These are phyloP conservation scores for Pichia terricola DNA, from an alignment of 1,139 yeast species.

Conservation along the genomic window DNA sequence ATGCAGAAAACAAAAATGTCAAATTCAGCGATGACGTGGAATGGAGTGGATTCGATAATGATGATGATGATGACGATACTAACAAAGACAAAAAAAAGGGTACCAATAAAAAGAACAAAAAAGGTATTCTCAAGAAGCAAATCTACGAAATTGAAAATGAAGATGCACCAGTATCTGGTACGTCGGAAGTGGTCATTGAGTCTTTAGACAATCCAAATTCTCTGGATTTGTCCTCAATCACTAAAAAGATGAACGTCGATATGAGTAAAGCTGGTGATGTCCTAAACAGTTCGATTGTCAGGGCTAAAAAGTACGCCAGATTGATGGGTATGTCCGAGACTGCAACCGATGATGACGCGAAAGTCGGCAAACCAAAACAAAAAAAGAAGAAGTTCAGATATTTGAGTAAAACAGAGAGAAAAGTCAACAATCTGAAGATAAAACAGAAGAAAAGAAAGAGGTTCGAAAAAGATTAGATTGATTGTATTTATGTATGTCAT, in stretches of 20 bases:
- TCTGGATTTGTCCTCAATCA: slow-evolving; percentile 24
- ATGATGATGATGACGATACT: slow-evolving; percentile 15
- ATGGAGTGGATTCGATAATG: slow-evolving; percentile 13
- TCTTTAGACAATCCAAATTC: slow-evolving; percentile 38
- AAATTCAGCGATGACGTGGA: slow-evolving; percentile 2
- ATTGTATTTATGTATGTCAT: too few species aligned
- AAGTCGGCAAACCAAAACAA: slow-evolving; percentile 17
- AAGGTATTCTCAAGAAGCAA: slow-evolving; percentile 37
- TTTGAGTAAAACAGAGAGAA: slow-evolving; percentile 69
- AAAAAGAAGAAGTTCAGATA: slow-evolving; percentile 82
- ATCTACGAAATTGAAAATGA: slow-evolving; percentile 38
- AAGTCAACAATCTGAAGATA: slow-evolving; percentile 55
- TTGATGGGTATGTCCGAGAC: slow-evolving; percentile 35
- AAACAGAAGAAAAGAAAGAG: slow-evolving; percentile 14
- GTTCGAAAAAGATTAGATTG: too few species aligned
- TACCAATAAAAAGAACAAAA: slow-evolving; percentile 8
- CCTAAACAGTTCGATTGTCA: slow-evolving; percentile 51
- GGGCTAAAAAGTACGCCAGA: slow-evolving; percentile 68
- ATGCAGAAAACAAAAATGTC: background rate
- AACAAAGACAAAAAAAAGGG: slow-evolving; percentile 1
- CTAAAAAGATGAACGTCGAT: slow-evolving; percentile 55
- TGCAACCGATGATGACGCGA: slow-evolving; percentile 18
- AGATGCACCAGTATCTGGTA: slow-evolving; percentile 40
- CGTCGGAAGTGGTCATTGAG: slow-evolving; percentile 57
- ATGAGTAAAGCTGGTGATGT: slow-evolving; percentile 50